Base-by-base conservation (phyloP, 257 asterid genomes). In the Solanum megistacrolobum region DNA sequence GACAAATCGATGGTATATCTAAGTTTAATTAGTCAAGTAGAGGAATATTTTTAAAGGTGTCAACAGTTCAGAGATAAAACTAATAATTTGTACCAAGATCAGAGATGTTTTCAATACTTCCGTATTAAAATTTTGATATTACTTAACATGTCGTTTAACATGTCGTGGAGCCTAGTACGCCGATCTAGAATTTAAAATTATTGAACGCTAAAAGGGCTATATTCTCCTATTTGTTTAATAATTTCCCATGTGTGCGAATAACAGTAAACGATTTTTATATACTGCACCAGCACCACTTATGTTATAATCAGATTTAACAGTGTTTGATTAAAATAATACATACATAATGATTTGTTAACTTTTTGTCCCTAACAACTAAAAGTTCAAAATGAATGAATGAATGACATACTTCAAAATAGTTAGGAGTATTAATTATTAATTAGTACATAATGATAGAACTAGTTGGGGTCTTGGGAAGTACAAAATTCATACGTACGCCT, bases 11-110 rank as follows among this genome's bases (percentile, higher is more conserved):
- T 55, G 10, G 65, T 6, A 55, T 55, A 55, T 55, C n/a, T 55
- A 55, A 55, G 4, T 55, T 18, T 18, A 55, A 0, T 6, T 18
- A 55, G 2, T 6, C 65, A 55, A 55, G 1, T 55, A 18, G 10
- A 55, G 0, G 9, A 55, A 1, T 55, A 55, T 55, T 55, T 20
- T 55, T 55, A 55, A 55, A 18, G 2, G n/a, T 55, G 4, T 55
- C 65, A 55, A 55, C 16, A 18, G 4, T 55, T 55, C 1, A 2
- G 4, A 0, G 0, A 16, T 16, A 0, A 52, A 55, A 55, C n/a
- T 55, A 55, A 55, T 55, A 55, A 55, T 55, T 52, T 55, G 4
- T 18, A 18, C 10, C 10, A 18, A 18, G 9, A 6, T 55, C n/a
- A 0, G 4, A 18, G 9, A 18, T 55, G 0, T 18, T 55, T 18